Conservation (phyloP, 2,329 filamentous ascomycete genomes). For the Colletotrichum spinosum region DNA sequence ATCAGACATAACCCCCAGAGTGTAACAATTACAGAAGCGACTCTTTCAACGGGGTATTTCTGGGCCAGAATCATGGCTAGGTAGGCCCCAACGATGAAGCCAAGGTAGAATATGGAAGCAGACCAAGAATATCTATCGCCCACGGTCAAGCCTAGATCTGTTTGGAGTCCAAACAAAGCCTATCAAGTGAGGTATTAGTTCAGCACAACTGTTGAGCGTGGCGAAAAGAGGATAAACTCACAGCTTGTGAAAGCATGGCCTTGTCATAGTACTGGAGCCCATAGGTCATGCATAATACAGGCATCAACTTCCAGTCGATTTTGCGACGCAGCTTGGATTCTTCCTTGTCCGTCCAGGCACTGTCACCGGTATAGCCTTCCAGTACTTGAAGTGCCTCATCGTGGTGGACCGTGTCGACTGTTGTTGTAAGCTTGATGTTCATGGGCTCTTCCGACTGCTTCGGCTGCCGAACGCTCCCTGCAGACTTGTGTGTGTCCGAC, state of each 20-base stretch:
- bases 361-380: slow-evolving; percentile 53
- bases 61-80: slow-evolving; percentile 46
- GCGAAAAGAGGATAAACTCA: slow-evolving; percentile 48
- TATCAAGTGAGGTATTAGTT: slow-evolving; percentile 45
- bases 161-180: slow-evolving; percentile 44
- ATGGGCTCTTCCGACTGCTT: slow-evolving; percentile 16
- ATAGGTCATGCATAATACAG: slow-evolving; percentile 50
- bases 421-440: slow-evolving; percentile 5
- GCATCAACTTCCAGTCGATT: slow-evolving; percentile 57
- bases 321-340: slow-evolving; percentile 55
- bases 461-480: slow-evolving; percentile 31
- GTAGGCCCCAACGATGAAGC: slow-evolving; percentile 47
- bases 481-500: slow-evolving; percentile 35
- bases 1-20: slow-evolving; percentile 47
- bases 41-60: slow-evolving; percentile 42
- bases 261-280: slow-evolving; percentile 47
- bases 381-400: slow-evolving; percentile 56
- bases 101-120: slow-evolving; percentile 49
- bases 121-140: slow-evolving; percentile 46
- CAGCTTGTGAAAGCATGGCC: slow-evolving; percentile 41
- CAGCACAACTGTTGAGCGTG: slow-evolving; percentile 49
- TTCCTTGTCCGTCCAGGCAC: slow-evolving; percentile 54
- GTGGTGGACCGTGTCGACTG: slow-evolving; percentile 49
- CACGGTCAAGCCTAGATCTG: slow-evolving; percentile 42
- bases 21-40: slow-evolving; percentile 44